phyloP scores from a whole-genome alignment of 2,329 filamentous ascomycete species.

The Setomelanomma holmii region DNA sequence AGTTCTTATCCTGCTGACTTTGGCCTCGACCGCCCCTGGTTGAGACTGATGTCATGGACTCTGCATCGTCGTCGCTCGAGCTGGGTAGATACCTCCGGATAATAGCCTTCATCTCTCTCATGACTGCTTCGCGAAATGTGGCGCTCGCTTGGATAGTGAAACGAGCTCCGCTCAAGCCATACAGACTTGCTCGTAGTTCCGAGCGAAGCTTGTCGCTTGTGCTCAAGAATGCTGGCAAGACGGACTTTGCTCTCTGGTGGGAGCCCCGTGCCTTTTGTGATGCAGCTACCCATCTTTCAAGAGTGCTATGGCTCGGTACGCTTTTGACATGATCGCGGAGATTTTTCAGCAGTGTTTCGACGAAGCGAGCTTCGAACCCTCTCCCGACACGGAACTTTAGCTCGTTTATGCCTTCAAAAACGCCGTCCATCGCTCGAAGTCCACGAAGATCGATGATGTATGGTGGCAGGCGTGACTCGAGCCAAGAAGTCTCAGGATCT shows the following conservation, averaged over 20 bases:
- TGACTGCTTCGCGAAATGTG: slow-evolving; percentile 80
- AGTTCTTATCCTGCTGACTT: slow-evolving; percentile 87
- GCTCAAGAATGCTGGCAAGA: slow-evolving; percentile 78
- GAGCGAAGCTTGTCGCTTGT: slow-evolving; percentile 74
- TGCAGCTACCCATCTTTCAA: slow-evolving; percentile 84
- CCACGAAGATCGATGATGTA: slow-evolving; percentile 73
- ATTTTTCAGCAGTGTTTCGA: slow-evolving; percentile 79
- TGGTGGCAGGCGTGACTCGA: slow-evolving; percentile 43
- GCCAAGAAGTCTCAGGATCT: slow-evolving; percentile 40
- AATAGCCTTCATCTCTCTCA: slow-evolving; percentile 84
- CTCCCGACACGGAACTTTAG: slow-evolving; percentile 84
- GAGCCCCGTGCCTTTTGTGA: slow-evolving; percentile 74
- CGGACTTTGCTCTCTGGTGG: slow-evolving; percentile 70
- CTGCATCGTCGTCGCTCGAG: slow-evolving; percentile 91
- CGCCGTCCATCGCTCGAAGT: slow-evolving; percentile 79
- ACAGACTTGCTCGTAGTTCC: slow-evolving; percentile 73
- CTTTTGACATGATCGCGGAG: slow-evolving; percentile 79
- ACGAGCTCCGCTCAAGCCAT: slow-evolving; percentile 80
- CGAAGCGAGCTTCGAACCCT: slow-evolving; percentile 82
- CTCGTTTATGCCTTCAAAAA: slow-evolving; percentile 77
- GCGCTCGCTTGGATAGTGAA: slow-evolving; percentile 83
- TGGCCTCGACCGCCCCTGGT: slow-evolving; percentile 71
- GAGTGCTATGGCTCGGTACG: slow-evolving; percentile 73
- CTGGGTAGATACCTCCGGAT: slow-evolving; percentile 87
- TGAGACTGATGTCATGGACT: slow-evolving; percentile 85